Conservation (phyloP, 176 grass and related monocot species). For the Chrysopogon serrulatus region DNA sequence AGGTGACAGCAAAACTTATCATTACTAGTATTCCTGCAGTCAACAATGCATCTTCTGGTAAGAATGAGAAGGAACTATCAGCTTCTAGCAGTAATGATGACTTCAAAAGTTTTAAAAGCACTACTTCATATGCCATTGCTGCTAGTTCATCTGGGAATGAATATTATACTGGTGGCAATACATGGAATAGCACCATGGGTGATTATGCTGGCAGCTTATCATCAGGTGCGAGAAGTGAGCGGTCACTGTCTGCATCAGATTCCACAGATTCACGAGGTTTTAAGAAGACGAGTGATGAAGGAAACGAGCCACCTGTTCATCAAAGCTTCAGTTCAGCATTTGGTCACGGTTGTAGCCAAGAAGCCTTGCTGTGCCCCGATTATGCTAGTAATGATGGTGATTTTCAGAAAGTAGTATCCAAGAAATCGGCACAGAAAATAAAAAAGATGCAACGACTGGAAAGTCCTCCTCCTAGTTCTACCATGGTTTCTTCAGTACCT, state of each 20-base stretch:
- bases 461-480: background rate
- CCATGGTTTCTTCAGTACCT: background rate
- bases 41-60: too few species aligned
- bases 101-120: background rate
- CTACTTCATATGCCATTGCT: background rate
- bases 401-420: too few species aligned
- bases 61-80: background rate
- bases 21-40: background rate
- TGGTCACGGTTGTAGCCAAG: background rate
- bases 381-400: too few species aligned
- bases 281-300: background rate
- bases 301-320: background rate
- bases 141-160: slow-evolving; percentile 17
- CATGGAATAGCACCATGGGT: background rate
- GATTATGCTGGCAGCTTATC: too few species aligned
- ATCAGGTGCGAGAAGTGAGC: background rate
- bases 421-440: too few species aligned
- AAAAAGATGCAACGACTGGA: background rate
- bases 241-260: too few species aligned
- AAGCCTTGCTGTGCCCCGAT: too few species aligned
- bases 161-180: slow-evolving; percentile 13
- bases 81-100: too few species aligned
- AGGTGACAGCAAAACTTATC: background rate
- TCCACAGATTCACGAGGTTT: too few species aligned
- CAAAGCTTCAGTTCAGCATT: background rate